Evolutionary conservation across 371 early-diverging fungal genomes (phyloP).

Genomic region (Lichtheimia ornata): DNA sequence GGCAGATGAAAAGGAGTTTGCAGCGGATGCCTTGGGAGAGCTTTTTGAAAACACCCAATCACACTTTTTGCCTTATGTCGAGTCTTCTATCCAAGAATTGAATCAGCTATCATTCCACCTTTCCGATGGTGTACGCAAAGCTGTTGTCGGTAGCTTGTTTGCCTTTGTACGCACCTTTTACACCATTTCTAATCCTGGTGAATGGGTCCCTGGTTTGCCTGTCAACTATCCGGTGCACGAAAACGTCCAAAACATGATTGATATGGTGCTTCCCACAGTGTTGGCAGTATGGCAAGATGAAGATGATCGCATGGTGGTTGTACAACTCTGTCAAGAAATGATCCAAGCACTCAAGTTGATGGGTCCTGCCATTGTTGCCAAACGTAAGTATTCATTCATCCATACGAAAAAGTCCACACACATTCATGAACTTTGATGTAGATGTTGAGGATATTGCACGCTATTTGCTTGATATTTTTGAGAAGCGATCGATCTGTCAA

Average conservation of each 20-base stretch:
- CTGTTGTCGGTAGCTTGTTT: slow-evolving; percentile 71
- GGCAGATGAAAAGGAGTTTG: slow-evolving; percentile 91
- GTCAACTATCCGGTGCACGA: slow-evolving; percentile 69
- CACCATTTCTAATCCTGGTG: slow-evolving; percentile 60
- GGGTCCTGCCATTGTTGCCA: slow-evolving; percentile 78
- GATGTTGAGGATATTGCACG: slow-evolving; percentile 63
- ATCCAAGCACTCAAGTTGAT: slow-evolving; percentile 68
- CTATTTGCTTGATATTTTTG: slow-evolving; percentile 68
- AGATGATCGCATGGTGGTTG: slow-evolving; percentile 81
- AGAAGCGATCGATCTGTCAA: slow-evolving; percentile 84
- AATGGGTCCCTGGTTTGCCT: slow-evolving; percentile 79
- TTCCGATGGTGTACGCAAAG: slow-evolving; percentile 83
- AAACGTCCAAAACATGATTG: slow-evolving; percentile 71
- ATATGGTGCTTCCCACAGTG: slow-evolving; percentile 69
- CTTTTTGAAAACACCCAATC: slow-evolving; percentile 76
- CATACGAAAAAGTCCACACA: too few species aligned
- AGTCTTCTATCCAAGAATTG: slow-evolving; percentile 64
- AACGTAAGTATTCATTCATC: slow-evolving; percentile 44
- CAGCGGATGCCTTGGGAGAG: slow-evolving; percentile 85
- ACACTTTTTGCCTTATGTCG: slow-evolving; percentile 86
- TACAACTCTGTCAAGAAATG: slow-evolving; percentile 75
- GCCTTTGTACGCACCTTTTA: slow-evolving; percentile 78
- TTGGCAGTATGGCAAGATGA: slow-evolving; percentile 78
- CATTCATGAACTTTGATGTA: neutral
- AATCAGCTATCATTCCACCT: slow-evolving; percentile 67